These are phyloP conservation scores for Amanita rimosa DNA, from an alignment of 768 basidiomycete genomes.

Conservation along the genomic window DNA sequence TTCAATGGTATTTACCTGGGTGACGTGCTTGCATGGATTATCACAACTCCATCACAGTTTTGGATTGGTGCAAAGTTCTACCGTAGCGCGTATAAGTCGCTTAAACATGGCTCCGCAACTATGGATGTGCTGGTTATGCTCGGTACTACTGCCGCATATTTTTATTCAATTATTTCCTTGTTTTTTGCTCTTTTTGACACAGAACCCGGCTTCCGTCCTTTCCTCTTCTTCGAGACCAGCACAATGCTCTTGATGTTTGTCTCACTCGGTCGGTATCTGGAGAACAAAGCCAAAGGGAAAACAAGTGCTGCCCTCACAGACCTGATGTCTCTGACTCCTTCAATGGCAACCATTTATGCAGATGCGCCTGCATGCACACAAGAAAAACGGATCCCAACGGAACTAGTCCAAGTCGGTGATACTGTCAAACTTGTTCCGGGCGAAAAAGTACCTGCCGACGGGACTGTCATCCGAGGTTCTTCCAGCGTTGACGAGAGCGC, in stretches of 20 bases:
- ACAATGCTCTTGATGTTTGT: slow-evolving; percentile 99
- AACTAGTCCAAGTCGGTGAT: slow-evolving; percentile 91
- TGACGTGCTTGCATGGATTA: slow-evolving; percentile 60
- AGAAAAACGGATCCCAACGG: slow-evolving; percentile 88
- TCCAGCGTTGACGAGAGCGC: slow-evolving; percentile 94
- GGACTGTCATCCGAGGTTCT: slow-evolving; percentile 75
- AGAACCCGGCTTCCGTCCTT: slow-evolving; percentile 62
- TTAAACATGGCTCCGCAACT: slow-evolving; percentile 82
- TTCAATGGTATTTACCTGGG: slow-evolving; percentile 68
- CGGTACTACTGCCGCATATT: slow-evolving; percentile 89
- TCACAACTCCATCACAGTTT: slow-evolving; percentile 90
- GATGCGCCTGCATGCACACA: slow-evolving; percentile 69
- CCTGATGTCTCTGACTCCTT: slow-evolving; percentile 89
- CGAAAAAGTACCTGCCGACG: slow-evolving; percentile 94
- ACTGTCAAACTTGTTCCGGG: slow-evolving; percentile 91
- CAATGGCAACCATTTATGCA: slow-evolving; percentile 93
- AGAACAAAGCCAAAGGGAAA: slow-evolving; percentile 95
- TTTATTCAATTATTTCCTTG: slow-evolving; percentile 75
- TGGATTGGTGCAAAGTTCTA: slow-evolving; percentile 88
- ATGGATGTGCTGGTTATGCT: slow-evolving; percentile 98
- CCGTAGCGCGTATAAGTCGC: slow-evolving; percentile 78
- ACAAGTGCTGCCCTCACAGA: slow-evolving; percentile 95
- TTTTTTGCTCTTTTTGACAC: slow-evolving; percentile 51
- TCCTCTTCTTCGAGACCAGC: slow-evolving; percentile 96
- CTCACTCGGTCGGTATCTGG: slow-evolving; percentile 88